Conservation (phyloP, 495 filamentous ascomycete species). For the Penicillium cataractarum region DNA sequence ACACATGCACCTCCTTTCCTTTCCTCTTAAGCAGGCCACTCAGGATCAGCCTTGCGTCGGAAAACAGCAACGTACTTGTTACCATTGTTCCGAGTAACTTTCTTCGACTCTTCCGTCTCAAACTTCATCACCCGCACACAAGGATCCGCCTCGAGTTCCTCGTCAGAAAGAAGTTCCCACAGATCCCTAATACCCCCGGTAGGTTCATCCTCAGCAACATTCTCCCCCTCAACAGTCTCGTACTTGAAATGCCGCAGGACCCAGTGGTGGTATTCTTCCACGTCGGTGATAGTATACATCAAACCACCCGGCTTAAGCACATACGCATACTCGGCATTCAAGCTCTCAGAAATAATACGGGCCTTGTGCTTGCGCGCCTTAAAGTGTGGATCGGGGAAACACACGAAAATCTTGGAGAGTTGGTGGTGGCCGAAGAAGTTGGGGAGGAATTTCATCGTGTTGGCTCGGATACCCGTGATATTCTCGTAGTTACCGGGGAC, state of each 20-base stretch:
- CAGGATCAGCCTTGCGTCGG: constrained; percentile 76
- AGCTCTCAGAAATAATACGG: constrained; percentile 82
- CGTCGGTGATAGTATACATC: constrained; percentile 95
- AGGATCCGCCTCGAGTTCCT: constrained; percentile 70
- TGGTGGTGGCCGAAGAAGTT: constrained; percentile 84
- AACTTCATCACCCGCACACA: constrained; percentile 80
- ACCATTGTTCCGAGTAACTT: constrained; percentile 88
- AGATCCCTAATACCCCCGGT: constrained; percentile 53
- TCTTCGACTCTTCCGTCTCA: constrained; percentile 96
- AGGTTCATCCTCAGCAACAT: constrained; percentile 32
- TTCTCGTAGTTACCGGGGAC: constrained; percentile 71
- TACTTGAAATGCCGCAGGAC: constrained; percentile 80
- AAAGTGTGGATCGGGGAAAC: constrained; percentile 98
- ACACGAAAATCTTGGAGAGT: constrained; percentile 90
- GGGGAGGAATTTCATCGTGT: constrained; percentile 98
- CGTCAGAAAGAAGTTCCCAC: constrained; percentile 58
- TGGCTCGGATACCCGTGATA: constrained; percentile 81
- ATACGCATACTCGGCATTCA: constrained; percentile 93
- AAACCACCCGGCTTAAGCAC: constrained; percentile 80
- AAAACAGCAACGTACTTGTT: constrained; percentile 87
- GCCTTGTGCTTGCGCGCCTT: constrained; percentile 97
- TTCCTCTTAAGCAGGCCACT: constrained; percentile 55
- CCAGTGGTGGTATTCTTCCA: constrained; percentile 91
- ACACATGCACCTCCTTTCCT: neutral
- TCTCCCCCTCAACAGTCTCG: constrained; percentile 27